phyloP scores from a whole-genome alignment of 495 filamentous ascomycete species.

The Parachaetomium inaequale region DNA sequence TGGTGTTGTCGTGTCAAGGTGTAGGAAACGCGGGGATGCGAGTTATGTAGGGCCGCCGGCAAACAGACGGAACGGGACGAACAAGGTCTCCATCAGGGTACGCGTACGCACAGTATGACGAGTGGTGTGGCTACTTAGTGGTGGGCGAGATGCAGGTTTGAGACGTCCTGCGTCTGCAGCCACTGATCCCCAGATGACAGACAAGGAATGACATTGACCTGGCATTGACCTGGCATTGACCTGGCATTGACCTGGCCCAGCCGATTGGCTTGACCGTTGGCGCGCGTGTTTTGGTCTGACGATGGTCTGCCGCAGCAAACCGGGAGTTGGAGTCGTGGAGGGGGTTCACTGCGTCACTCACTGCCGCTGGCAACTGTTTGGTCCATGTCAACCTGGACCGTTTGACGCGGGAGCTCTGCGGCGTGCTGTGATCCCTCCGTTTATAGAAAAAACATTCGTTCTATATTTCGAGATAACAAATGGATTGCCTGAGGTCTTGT shows the following conservation, averaged over 20 bases:
- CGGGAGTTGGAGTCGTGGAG: slow-evolving; percentile 1
- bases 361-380: background rate
- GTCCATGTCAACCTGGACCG: background rate
- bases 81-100: background rate
- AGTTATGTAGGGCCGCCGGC: slow-evolving; percentile 1
- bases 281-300: background rate
- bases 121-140: background rate
- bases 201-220: background rate
- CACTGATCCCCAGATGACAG: background rate
- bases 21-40: background rate
- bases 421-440: no score
- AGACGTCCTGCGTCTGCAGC: background rate
- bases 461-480: no score
- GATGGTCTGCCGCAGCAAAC: slow-evolving; percentile 9
- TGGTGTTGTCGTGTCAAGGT: background rate
- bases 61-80: background rate
- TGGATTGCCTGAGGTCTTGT: no score
- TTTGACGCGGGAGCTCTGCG: no score
- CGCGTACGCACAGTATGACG: background rate
- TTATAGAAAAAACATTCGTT: no score
- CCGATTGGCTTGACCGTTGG: slow-evolving; percentile 5
- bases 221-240: background rate
- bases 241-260: background rate
- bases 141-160: background rate
- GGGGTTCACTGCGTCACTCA: background rate